Evolutionary conservation across 805 yeast species (phyloP).

Genomic region (Monosporozyma unispora): DNA sequence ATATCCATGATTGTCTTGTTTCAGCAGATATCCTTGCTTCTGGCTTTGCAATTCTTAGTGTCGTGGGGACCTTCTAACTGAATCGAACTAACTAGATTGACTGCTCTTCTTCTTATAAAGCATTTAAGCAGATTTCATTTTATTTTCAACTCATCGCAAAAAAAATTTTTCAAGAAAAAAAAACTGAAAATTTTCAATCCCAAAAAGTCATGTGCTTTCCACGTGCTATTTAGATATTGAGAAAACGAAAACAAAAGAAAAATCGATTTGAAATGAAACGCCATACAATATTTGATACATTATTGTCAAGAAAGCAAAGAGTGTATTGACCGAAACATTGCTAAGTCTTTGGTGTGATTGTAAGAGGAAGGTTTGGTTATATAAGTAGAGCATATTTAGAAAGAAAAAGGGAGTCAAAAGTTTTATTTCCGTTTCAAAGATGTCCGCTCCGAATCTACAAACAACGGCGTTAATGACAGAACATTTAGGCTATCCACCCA

Average conservation of each 20-base stretch:
- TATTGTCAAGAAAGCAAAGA: not conserved
- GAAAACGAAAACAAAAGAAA: not conserved
- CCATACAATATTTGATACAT: not conserved
- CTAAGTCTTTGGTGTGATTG: no score
- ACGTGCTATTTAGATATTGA: not conserved
- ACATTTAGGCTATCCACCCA: slow-evolving; percentile 78
- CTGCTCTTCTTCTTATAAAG: not conserved
- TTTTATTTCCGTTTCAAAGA: slow-evolving; percentile 5
- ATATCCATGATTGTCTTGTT: slow-evolving; percentile 62
- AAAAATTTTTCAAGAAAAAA: not conserved
- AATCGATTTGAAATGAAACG: no score
- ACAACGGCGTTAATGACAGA: slow-evolving; percentile 60
- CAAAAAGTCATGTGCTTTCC: not conserved
- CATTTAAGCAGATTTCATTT: no score
- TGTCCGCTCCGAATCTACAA: slow-evolving; percentile 32
- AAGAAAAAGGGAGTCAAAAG: no score
- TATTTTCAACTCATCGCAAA: slow-evolving; percentile 3
- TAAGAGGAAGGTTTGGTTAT: no score
- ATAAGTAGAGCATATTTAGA: no score
- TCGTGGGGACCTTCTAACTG: not conserved
- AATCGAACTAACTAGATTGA: no score
- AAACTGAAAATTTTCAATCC: not conserved
- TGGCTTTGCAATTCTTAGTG: not conserved
- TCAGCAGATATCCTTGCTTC: not conserved
- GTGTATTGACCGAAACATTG: no score